Percentiles rank a stretch among this genome's conserved stretches.
phyloP scores from a whole-genome alignment of 202 grass and related monocot genomes.

The Setaria italica region DNA sequence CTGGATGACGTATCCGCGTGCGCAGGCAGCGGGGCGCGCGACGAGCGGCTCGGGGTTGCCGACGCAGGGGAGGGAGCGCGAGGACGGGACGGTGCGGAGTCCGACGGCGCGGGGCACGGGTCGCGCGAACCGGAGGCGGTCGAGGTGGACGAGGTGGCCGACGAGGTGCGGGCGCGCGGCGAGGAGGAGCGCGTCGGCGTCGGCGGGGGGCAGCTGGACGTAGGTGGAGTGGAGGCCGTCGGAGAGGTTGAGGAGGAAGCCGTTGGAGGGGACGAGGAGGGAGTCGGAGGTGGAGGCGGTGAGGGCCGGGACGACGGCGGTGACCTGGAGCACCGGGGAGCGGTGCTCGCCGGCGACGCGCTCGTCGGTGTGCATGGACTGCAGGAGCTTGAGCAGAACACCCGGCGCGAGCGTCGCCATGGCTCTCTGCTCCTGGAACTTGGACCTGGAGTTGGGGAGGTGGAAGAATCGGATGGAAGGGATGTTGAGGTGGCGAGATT shows the following conservation, averaged over 20 bases:
- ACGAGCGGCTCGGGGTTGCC: constrained; percentile 68
- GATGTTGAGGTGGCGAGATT: no score
- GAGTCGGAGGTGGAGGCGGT: constrained; percentile 76
- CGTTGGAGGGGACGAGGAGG: constrained; percentile 76
- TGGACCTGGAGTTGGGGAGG: no score
- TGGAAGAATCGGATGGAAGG: not conserved
- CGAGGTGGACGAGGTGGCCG: constrained; percentile 86
- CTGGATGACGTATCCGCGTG: constrained; percentile 78
- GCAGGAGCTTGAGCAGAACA: constrained; percentile 76
- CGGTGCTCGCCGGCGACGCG: constrained; percentile 73
- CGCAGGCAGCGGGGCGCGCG: constrained; percentile 52
- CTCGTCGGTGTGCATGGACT: constrained; percentile 82
- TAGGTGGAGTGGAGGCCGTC: constrained; percentile 90
- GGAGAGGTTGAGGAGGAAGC: constrained; percentile 87
- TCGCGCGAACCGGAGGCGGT: constrained; percentile 72
- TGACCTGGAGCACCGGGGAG: constrained; percentile 86
- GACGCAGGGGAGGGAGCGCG: constrained; percentile 57
- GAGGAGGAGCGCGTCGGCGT: constrained; percentile 78
- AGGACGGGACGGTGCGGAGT: constrained; percentile 62
- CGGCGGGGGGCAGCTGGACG: constrained; percentile 62
- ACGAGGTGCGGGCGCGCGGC: constrained; percentile 71
- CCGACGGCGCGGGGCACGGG: constrained; percentile 76
- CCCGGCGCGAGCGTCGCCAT: constrained; percentile 84
- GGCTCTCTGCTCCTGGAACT: not conserved
- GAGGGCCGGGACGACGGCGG: constrained; percentile 77